phyloP scores from a whole-genome alignment of 306 rosid species.

The Heteromeles arbutifolia region DNA sequence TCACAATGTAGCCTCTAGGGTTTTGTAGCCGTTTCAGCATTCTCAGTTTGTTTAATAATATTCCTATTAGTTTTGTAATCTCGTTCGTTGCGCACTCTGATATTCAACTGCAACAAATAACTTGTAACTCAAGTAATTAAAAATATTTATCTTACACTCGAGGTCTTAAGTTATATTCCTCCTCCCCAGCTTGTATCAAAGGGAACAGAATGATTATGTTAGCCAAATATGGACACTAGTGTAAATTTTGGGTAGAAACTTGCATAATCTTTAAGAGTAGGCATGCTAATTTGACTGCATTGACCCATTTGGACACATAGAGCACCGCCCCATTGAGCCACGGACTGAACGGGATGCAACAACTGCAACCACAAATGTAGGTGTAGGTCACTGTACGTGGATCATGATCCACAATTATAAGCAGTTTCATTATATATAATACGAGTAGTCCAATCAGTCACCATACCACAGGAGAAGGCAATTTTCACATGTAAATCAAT shows the following conservation, averaged over 20 bases:
- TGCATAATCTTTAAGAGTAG: neutral
- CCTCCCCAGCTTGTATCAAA: no score
- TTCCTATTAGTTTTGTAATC: no score
- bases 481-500: neutral
- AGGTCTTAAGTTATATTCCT: no score
- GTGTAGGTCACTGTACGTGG: slow-evolving; percentile 54
- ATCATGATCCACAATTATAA: slow-evolving; percentile 34
- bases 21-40: no score
- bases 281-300: slow-evolving; percentile 24
- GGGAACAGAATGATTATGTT: no score
- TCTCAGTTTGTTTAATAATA: no score
- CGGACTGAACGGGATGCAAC: slow-evolving; percentile 45
- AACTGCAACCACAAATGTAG: slow-evolving; percentile 36
- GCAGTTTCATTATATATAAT: slow-evolving; percentile 16
- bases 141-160: no score
- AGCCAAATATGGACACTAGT: neutral
- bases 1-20: no score
- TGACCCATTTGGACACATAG: slow-evolving; percentile 47
- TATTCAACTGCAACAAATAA: no score
- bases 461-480: neutral
- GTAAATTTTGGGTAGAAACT: neutral
- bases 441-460: neutral
- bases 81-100: no score
- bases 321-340: slow-evolving; percentile 91
- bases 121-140: no score